Base-by-base conservation (phyloP, 495 filamentous ascomycete genomes). In the Echria macrotheca region DNA sequence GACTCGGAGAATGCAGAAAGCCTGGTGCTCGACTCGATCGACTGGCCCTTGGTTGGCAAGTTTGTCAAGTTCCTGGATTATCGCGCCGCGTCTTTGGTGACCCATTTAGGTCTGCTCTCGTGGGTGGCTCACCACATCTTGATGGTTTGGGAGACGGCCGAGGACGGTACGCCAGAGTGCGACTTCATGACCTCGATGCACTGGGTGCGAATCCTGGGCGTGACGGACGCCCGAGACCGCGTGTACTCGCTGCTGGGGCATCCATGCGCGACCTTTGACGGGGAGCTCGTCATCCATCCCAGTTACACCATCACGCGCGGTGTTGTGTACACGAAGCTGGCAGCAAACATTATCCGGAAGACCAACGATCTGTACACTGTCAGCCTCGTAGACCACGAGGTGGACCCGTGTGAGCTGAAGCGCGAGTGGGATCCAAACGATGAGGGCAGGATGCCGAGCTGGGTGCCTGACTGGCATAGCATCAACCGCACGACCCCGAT, bases 391-490 rank as follows among this genome's bases (percentile, higher is more conserved):
- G 53, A 56, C 31, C 53, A 56, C 23, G 53, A 56, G 14, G 36
- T 43, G 10, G 43, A 52, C 36, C 53, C 53, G 12, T 47, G 3
- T n/a, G 14, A 12, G 23, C 32, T 18, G 35, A n/a, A 18, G 2
- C 18, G 42, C 25, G 25, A 25, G 19, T 55, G 52, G 52, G 52
- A 55, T 17, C 36, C 41, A 7, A 5, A 35, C 7, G 35, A 55
- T 21, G 52, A 55, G 2, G 32, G 33, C 17, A 31, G 47, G 18
- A 55, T 55, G 52, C 52, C 52, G 23, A 50, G 40, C 40, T 55
- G 52, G 52, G 52, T 50, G 31, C 47, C 52, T 14, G 52, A 55
- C 47, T 55, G 52, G 52, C 52, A 55, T n/a, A 50, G 47, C 46
- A 55, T 55, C 32, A 55, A 55, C 52, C 47, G 52, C 1, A 55